Evolutionary conservation across 2,329 filamentous ascomycete genomes (phyloP), one percentile per base, ranked within the genome.

Genomic region (Arthrinium phaeospermum): DNA sequence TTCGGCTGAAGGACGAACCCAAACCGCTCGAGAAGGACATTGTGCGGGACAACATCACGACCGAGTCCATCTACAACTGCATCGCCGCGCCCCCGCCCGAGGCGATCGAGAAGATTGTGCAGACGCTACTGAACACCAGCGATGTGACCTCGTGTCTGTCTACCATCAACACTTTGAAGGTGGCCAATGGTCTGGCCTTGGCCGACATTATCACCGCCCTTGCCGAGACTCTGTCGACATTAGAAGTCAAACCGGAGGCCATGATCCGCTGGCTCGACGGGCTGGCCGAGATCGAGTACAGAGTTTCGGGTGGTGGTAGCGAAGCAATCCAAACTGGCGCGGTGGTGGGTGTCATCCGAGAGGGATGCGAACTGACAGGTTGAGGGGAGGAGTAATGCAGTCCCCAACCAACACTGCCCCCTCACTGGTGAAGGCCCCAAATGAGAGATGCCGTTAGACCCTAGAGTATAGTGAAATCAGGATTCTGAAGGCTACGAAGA

Each of bases 51-150:
- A 87, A 77, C 73, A 90, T 94, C 76, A 98, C 98, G 76, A 98
- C 93, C 47, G 93, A 98, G 80, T 94, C 94, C 10, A 98, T 99
- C 79, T 99, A 98, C 86, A 95, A 95, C 82, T 99, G 96, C 83
- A 97, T 99, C 80, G 96, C 96, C 12, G 96, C 96, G 1, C 96
- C 96, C 4, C 95, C 97, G 76, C 96, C 96, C 0, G 91, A 92
- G 34, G 96, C 98, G 78, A 94, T 98, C 79, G 88, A 90, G 75
- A 91, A 93, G 77, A 98, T 99, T 71, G 87, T 95, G 76, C 89
- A 92, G 75, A 97, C 94, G 0, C 87, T 99, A 45, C 89, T 98
- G 41, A 91, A 89, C 71, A 98, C 94, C 1, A 90, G 91, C 71
- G 96, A 99, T 79, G 93, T 99, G 68, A 97, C 93, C 1, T 94